phyloP scores from a whole-genome alignment of 2,329 filamentous ascomycete species.

The Tolypocladium cylindrosporum region DNA sequence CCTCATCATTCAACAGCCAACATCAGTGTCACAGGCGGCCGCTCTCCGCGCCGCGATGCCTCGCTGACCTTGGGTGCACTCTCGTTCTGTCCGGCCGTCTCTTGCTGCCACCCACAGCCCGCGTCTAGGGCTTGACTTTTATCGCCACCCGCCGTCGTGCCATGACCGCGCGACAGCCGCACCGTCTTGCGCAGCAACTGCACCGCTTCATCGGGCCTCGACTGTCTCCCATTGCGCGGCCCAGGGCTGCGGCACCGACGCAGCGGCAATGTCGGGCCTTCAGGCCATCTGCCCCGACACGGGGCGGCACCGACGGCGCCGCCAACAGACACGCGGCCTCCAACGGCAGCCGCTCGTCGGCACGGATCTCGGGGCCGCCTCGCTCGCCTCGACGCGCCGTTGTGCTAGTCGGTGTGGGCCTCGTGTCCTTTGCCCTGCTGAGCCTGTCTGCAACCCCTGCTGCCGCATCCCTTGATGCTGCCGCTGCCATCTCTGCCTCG shows the following conservation, averaged over 20 bases:
- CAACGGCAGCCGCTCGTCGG: background rate
- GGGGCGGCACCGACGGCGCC: background rate
- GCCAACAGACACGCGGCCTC: background rate
- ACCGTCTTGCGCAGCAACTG: constrained; percentile 6
- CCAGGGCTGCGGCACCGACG: background rate
- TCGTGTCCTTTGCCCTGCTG: constrained; percentile 4
- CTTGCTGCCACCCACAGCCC: background rate
- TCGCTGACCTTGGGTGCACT: background rate
- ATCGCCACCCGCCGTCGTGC: background rate
- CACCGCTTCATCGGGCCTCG: background rate
- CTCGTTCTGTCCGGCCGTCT: background rate
- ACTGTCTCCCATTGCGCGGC: background rate
- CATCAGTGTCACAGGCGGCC: too few relatives aligned
- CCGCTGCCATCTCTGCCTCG: background rate
- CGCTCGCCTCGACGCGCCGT: constrained; percentile 5
- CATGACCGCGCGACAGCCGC: constrained; percentile 7
- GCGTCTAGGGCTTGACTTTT: background rate
- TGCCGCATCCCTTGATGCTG: constrained; percentile 4
- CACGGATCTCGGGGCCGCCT: background rate
- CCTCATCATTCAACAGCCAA: too few relatives aligned
- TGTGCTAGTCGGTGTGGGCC: constrained; percentile 1
- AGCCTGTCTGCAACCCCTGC: background rate
- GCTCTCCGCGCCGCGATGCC: background rate
- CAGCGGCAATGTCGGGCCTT: background rate
- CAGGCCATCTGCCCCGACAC: background rate